Conservation (phyloP, 805 yeast species). For the Kazachstania psychrophila region DNA sequence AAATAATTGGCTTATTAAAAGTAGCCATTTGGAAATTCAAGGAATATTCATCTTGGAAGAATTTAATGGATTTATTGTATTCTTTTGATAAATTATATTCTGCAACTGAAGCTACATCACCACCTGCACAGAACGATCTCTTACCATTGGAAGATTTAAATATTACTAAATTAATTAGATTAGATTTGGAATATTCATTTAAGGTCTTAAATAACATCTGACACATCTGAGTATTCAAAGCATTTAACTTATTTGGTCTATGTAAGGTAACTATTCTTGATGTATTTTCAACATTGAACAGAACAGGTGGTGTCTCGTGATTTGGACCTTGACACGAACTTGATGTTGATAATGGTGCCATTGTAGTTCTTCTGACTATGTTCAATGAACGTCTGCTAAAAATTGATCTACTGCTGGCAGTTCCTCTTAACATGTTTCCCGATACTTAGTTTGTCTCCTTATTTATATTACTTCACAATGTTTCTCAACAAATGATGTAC, state of each 20-base stretch:
- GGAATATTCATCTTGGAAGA: slow-evolving; percentile 74
- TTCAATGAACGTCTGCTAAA: neutral
- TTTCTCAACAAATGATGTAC: too few species aligned
- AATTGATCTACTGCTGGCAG: neutral
- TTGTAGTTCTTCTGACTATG: neutral
- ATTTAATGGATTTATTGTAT: slow-evolving; percentile 43
- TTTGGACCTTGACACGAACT: neutral
- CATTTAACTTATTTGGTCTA: slow-evolving; percentile 76
- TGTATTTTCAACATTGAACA: slow-evolving; percentile 30
- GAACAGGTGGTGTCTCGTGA: slow-evolving; percentile 9
- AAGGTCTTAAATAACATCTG: slow-evolving; percentile 61
- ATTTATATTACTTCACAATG: too few species aligned
- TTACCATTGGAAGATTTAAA: slow-evolving; percentile 44
- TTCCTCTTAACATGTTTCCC: slow-evolving; percentile 1
- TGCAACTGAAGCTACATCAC: slow-evolving; percentile 83
- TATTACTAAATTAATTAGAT: slow-evolving; percentile 53
- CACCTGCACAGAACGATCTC: slow-evolving; percentile 89
- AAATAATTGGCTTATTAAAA: slow-evolving; percentile 79
- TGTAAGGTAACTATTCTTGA: slow-evolving; percentile 70
- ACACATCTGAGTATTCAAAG: slow-evolving; percentile 72
- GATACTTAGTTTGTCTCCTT: too few species aligned
- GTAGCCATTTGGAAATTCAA: slow-evolving; percentile 72
- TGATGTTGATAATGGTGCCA: neutral
- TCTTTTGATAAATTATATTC: slow-evolving; percentile 42
- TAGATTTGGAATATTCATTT: slow-evolving; percentile 65